Conservation (phyloP, 1,284 basidiomycete species). For the Mycocalia duriaeana region DNA sequence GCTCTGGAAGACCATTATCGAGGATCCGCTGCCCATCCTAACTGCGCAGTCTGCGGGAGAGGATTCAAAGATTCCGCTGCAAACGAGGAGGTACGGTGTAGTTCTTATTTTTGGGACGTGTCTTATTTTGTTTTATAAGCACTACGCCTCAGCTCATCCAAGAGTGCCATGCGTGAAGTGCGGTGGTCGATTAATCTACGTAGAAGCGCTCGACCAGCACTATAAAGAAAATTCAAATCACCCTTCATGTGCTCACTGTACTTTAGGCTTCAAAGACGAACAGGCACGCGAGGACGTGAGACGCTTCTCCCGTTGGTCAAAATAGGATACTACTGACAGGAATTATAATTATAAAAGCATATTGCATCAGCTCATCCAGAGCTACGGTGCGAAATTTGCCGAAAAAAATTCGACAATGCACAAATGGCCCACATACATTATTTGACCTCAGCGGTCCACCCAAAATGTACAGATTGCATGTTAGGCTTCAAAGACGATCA, state of each 20-base stretch:
- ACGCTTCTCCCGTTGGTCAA: no score
- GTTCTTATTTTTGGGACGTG: slow-evolving; percentile 1
- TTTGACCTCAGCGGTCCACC: slow-evolving; percentile 15
- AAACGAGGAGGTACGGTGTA: slow-evolving; percentile 24
- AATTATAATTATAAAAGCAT: no score
- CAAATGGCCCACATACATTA: slow-evolving; percentile 16
- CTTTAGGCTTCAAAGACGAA: slow-evolving; percentile 22
- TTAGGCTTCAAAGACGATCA: slow-evolving; percentile 15
- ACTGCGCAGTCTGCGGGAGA: slow-evolving; percentile 33
- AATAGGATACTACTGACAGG: no score
- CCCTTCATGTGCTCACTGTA: slow-evolving; percentile 20
- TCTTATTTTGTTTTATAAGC: slow-evolving; percentile 21
- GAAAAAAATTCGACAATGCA: slow-evolving; percentile 12
- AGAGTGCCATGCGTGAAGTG: slow-evolving; percentile 20
- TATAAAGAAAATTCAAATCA: slow-evolving; percentile 23
- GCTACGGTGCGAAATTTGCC: slow-evolving; percentile 14
- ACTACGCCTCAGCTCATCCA: slow-evolving; percentile 20
- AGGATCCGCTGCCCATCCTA: slow-evolving; percentile 36
- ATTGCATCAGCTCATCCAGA: slow-evolving; percentile 12
- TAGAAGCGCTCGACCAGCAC: slow-evolving; percentile 22
- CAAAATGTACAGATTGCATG: slow-evolving; percentile 23
- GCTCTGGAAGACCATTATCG: slow-evolving; percentile 39
- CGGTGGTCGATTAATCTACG: slow-evolving; percentile 19
- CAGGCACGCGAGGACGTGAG: slow-evolving; percentile 17
- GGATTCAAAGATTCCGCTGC: slow-evolving; percentile 28